phyloP scores from a whole-genome alignment of 257 asterid species.

The Plantago elongata region DNA sequence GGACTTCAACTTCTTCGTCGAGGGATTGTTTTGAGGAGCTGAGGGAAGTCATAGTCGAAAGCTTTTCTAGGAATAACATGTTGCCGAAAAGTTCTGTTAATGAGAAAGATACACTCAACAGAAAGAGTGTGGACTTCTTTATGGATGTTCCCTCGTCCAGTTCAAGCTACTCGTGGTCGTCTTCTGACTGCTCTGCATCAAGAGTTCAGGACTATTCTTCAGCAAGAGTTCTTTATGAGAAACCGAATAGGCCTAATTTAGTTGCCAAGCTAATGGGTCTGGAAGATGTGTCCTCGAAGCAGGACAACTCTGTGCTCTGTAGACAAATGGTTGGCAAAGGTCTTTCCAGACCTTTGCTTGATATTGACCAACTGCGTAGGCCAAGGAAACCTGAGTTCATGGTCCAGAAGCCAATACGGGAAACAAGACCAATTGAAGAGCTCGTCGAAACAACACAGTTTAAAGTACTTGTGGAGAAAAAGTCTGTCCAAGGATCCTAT shows the following conservation, averaged over 20 bases:
- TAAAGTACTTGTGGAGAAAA: conserved; percentile 47
- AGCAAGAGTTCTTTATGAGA: conserved; percentile 27
- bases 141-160: conserved; percentile 42
- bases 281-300: conserved; percentile 38
- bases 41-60: conserved; percentile 58
- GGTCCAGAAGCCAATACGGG: conserved; percentile 34
- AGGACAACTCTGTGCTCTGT: conserved; percentile 4
- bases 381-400: conserved; percentile 34
- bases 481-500: conserved; percentile 21
- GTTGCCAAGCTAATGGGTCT: conserved; percentile 83
- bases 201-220: conserved; percentile 29
- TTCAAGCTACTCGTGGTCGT: conserved; percentile 51
- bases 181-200: conserved; percentile 33
- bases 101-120: conserved; percentile 19
- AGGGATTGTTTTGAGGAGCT: conserved; percentile 70
- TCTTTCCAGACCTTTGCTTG: conserved; percentile 31
- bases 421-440: conserved; percentile 41
- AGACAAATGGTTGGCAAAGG: conserved; percentile 24
- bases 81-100: conserved; percentile 31
- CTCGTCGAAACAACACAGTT: conserved; percentile 49
- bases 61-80: conserved; percentile 59
- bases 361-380: conserved; percentile 47
- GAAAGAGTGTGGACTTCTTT: conserved; percentile 25
- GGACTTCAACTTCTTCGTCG: conserved; percentile 37
- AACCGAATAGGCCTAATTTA: conserved; percentile 43